Percentiles rank a stretch among this genome's conserved stretches.
Evolutionary conservation across 2,329 filamentous ascomycete species (phyloP).

Genomic region (Aspergillus niger): DNA sequence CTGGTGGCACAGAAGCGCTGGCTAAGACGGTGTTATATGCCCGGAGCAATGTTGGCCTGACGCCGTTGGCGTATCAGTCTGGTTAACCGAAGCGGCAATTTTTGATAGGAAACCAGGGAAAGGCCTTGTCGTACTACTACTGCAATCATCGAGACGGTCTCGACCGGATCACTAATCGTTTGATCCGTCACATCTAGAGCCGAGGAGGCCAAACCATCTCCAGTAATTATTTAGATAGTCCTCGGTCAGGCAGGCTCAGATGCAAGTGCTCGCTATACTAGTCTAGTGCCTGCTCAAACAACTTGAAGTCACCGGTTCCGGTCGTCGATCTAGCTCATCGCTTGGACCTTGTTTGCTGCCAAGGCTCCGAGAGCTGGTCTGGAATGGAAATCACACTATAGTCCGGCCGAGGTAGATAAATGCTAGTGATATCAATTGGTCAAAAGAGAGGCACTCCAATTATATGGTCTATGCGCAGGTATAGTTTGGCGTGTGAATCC

Average conservation of each 20-base stretch:
- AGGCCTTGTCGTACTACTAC: neutral
- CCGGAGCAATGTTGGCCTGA: neutral
- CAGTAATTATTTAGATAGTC: too few relatives aligned
- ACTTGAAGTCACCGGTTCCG: neutral
- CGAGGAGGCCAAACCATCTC: neutral
- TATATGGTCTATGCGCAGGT: neutral
- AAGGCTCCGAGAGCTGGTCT: constrained; percentile 1
- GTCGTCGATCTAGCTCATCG: neutral
- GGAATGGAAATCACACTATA: neutral
- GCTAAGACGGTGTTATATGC: neutral
- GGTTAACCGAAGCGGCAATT: neutral
- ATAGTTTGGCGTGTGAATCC: neutral
- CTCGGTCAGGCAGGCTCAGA: neutral
- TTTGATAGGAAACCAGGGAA: neutral
- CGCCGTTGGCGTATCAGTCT: neutral
- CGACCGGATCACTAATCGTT: neutral
- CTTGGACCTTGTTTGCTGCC: neutral
- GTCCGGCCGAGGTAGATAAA: neutral
- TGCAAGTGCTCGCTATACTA: neutral
- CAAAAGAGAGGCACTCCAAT: neutral
- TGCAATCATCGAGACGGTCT: neutral
- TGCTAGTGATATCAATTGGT: constrained; percentile 4
- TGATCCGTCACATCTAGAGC: constrained; percentile 3
- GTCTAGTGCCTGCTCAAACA: neutral
- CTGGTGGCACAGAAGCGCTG: neutral